Conservation (phyloP, 2,329 filamentous ascomycete species). For the Didymellaceae sp. region DNA sequence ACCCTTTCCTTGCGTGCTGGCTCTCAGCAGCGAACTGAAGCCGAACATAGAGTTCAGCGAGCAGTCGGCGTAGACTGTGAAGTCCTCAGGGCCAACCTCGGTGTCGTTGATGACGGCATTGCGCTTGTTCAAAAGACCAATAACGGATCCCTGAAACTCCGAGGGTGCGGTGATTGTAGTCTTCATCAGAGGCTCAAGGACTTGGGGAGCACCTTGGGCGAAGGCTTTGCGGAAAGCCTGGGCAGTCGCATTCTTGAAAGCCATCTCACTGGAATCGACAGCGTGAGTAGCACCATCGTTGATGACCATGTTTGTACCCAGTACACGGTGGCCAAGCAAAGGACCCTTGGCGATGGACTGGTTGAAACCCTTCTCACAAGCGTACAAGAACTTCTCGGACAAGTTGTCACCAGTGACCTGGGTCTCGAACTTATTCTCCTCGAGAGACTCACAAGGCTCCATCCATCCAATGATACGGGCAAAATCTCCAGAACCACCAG, state of each 20-base stretch:
- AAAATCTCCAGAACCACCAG: constrained; percentile 92
- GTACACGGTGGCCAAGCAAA: constrained; percentile 88
- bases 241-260: constrained; percentile 93
- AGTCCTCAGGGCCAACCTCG: constrained; percentile 91
- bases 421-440: constrained; percentile 83
- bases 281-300: constrained; percentile 97
- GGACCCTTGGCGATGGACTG: constrained; percentile 83
- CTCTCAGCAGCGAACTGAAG: constrained; percentile 88
- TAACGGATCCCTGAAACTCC: constrained; percentile 96
- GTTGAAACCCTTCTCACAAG: constrained; percentile 94
- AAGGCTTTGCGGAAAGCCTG: constrained; percentile 97
- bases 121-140: constrained; percentile 95
- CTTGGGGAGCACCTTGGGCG: constrained; percentile 76
- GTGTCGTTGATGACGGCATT: constrained; percentile 95
- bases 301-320: constrained; percentile 88
- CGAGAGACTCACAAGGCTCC: constrained; percentile 78
- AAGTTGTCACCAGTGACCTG: constrained; percentile 89
- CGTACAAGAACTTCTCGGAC: constrained; percentile 92
- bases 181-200: constrained; percentile 98
- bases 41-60: constrained; percentile 98
- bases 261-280: constrained; percentile 95
- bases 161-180: constrained; percentile 93
- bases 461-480: constrained; percentile 91
- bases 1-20: constrained; percentile 96
- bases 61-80: constrained; percentile 90